Evolutionary conservation across 805 yeast species (phyloP).

Genomic region (Hanseniaspora valbyensis): DNA sequence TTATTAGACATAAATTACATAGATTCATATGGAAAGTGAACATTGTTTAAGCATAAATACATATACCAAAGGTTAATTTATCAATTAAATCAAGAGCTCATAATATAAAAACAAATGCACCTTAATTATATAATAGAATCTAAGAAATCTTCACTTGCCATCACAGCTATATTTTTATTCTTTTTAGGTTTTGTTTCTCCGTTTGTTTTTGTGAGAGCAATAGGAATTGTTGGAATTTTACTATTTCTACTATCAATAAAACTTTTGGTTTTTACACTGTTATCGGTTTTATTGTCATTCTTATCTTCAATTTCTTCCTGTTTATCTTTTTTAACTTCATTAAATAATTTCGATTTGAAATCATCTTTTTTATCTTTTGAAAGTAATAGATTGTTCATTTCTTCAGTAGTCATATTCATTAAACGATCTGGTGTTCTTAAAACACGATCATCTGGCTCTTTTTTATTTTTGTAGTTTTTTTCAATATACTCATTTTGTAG

Average conservation of each 20-base stretch:
- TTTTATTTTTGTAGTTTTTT: neutral
- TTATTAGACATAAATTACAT: no score
- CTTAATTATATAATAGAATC: constrained; percentile 10
- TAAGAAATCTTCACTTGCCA: constrained; percentile 3
- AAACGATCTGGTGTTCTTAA: neutral
- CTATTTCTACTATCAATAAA: neutral
- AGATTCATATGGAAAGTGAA: no score
- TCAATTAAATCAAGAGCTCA: no score
- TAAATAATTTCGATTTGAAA: neutral
- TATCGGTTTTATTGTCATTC: neutral
- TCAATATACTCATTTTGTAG: constrained; percentile 5
- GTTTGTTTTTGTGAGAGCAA: neutral
- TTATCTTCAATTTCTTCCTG: no score
- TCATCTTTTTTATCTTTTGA: neutral
- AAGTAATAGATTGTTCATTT: constrained; percentile 1
- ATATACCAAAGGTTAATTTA: no score
- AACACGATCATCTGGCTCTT: neutral
- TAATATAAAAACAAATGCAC: no score
- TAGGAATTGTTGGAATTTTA: constrained; percentile 5
- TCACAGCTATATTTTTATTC: neutral
- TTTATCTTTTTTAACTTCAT: neutral
- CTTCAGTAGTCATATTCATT: constrained; percentile 8
- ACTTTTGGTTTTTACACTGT: neutral
- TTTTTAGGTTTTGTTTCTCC: neutral
- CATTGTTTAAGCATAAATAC: no score